Conservation (phyloP, 805 yeast genomes). For the Metschnikowia picachoensis region DNA sequence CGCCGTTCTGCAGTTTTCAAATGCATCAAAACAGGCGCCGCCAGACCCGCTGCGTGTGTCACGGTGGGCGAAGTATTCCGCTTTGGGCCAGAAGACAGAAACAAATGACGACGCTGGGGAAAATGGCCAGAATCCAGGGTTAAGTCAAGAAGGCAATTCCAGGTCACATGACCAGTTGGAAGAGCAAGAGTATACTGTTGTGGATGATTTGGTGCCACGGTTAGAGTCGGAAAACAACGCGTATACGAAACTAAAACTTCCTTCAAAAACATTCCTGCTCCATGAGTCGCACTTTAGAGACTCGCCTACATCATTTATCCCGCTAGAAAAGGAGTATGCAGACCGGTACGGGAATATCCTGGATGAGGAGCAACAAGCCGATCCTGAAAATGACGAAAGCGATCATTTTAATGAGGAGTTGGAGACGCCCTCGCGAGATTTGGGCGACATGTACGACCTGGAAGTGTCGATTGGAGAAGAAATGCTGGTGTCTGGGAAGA, state of each 20-base stretch:
- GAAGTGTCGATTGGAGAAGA: slow-evolving; percentile 11
- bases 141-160: too few relatives aligned
- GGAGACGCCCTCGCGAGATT: slow-evolving; percentile 2
- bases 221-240: slow-evolving; percentile 19
- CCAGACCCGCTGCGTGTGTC: slow-evolving; percentile 4
- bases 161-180: too few relatives aligned
- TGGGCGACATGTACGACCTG: slow-evolving; percentile 13
- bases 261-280: slow-evolving; percentile 11
- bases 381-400: not conserved
- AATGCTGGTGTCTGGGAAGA: not conserved
- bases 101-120: not conserved
- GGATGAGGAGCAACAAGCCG: slow-evolving; percentile 5
- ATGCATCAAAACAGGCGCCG: not conserved
- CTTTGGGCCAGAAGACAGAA: not conserved
- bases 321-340: slow-evolving; percentile 12
- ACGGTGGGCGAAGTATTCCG: slow-evolving; percentile 6
- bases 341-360: slow-evolving; percentile 13
- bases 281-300: slow-evolving; percentile 14
- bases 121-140: not conserved
- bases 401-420: slow-evolving; percentile 1
- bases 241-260: slow-evolving; percentile 3
- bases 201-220: not conserved
- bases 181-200: not conserved
- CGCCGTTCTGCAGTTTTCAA: not conserved
- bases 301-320: not conserved